Percentiles rank a stretch among this genome's conserved stretches.
Evolutionary conservation across 108 stramenopile species (phyloP).

Genomic region (Poteriospumella lacustris): DNA sequence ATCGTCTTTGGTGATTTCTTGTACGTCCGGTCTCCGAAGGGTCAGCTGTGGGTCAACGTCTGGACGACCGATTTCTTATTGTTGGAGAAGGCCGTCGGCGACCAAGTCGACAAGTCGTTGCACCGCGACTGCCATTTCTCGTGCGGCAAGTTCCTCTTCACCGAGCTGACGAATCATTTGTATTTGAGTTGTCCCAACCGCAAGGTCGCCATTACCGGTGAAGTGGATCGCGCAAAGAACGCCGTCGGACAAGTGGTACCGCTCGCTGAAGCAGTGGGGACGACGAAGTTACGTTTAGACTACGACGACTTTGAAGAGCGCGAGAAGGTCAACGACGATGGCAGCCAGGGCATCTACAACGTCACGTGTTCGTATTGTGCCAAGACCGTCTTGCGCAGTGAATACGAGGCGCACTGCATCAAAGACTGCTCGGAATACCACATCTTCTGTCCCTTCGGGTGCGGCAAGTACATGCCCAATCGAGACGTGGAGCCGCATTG

Average conservation of each 20-base stretch:
- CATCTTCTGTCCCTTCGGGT: not conserved
- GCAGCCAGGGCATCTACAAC: too few species aligned
- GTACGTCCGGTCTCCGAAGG: slow-evolving; percentile 5
- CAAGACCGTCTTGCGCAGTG: too few species aligned
- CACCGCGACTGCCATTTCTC: not conserved
- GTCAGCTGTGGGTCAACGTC: not conserved
- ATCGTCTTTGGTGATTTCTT: not conserved
- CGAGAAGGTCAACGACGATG: too few species aligned
- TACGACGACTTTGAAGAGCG: too few species aligned
- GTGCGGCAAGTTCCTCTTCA: slow-evolving; percentile 2
- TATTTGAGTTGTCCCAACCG: not conserved
- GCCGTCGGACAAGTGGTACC: too few species aligned
- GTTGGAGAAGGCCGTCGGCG: not conserved
- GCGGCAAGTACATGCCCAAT: not conserved
- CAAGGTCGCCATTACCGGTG: too few species aligned
- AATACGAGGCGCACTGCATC: not conserved
- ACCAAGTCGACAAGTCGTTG: not conserved
- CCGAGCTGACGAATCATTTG: not conserved
- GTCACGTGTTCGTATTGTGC: not conserved
- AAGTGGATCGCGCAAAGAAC: too few species aligned
- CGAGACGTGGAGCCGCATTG: not conserved
- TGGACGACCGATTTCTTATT: not conserved
- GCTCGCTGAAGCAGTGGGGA: too few species aligned
- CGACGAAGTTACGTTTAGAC: too few species aligned
- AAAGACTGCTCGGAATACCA: not conserved